A percentile compares a stretch with the other conserved stretches of the same genome.
Conservation (phyloP, 805 yeast genomes). For the Starmera caribaea region DNA sequence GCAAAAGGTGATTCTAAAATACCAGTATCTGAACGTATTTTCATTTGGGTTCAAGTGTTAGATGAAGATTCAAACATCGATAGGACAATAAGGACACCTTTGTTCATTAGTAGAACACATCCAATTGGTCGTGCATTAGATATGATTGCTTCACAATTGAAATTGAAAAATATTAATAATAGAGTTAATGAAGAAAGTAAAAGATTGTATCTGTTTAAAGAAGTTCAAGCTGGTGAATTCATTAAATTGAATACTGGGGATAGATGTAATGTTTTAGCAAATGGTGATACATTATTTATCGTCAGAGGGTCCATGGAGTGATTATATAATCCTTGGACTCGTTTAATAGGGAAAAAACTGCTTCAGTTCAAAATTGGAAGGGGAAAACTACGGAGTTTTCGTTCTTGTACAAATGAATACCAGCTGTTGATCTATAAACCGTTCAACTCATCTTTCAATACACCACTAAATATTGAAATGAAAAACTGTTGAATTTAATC, state of each 20-base stretch:
- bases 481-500: no score
- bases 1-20: conserved; percentile 17
- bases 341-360: no score
- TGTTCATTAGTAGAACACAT: conserved; percentile 16
- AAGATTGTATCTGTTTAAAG: conserved; percentile 13
- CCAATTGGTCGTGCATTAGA: conserved; percentile 20
- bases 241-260: conserved; percentile 10
- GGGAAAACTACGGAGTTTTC: no score
- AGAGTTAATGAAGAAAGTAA: conserved; percentile 12
- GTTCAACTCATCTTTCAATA: no score
- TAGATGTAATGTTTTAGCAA: conserved; percentile 10
- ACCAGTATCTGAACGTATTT: conserved; percentile 10
- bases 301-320: conserved; percentile 14
- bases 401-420: no score
- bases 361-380: not conserved
- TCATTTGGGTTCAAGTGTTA: conserved; percentile 16
- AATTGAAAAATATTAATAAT: conserved; percentile 16
- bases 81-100: conserved; percentile 9
- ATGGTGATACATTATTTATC: conserved; percentile 12
- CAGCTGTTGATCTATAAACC: no score
- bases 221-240: conserved; percentile 1
- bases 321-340: not conserved
- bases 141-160: conserved; percentile 10
- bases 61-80: conserved; percentile 16
- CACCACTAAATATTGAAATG: no score